These are phyloP conservation scores for Cercospora beticola DNA, from an alignment of 2,329 filamentous ascomycete species.

Conservation along the genomic window DNA sequence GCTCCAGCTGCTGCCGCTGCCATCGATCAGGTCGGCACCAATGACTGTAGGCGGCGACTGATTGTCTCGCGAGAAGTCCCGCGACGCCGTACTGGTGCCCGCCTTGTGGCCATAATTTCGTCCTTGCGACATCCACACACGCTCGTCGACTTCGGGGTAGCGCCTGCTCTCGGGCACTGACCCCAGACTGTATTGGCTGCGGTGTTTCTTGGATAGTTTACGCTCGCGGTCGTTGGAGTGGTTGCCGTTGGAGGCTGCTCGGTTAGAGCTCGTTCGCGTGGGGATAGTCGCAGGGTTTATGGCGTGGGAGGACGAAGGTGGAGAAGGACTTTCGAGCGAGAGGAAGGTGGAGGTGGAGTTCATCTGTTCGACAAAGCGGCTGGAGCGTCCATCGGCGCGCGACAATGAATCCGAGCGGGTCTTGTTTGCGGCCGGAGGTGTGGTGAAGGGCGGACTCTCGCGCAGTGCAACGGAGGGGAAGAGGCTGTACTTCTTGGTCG, in stretches of 20 bases:
- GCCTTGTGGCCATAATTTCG: conserved; percentile 28
- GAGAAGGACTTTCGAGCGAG: conserved; percentile 2
- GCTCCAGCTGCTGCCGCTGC: conserved; percentile 59
- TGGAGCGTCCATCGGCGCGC: neutral
- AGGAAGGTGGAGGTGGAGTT: conserved; percentile 9
- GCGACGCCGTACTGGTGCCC: conserved; percentile 29
- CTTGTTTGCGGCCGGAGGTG: neutral
- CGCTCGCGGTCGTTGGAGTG: conserved; percentile 21
- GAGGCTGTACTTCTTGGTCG: conserved; percentile 9
- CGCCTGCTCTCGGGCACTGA: conserved; percentile 26
- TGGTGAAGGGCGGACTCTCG: neutral
- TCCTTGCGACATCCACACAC: conserved; percentile 33
- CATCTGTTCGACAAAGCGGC: conserved; percentile 16
- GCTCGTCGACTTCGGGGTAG: conserved; percentile 30
- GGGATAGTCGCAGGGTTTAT: conserved; percentile 55
- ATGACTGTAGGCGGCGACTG: conserved; percentile 25
- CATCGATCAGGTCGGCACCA: conserved; percentile 42
- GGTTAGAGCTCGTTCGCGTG: conserved; percentile 68
- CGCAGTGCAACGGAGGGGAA: conserved; percentile 11
- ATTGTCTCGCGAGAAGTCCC: conserved; percentile 20
- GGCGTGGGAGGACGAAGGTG: conserved; percentile 11
- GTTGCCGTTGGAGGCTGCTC: conserved; percentile 44
- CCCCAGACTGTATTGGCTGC: conserved; percentile 31
- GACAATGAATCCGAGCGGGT: conserved; percentile 3
- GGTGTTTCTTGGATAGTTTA: conserved; percentile 24